Percentiles rank a stretch among this genome's conserved stretches.
Conservation (phyloP, 495 filamentous ascomycete species). For the Apodospora peruviana region DNA sequence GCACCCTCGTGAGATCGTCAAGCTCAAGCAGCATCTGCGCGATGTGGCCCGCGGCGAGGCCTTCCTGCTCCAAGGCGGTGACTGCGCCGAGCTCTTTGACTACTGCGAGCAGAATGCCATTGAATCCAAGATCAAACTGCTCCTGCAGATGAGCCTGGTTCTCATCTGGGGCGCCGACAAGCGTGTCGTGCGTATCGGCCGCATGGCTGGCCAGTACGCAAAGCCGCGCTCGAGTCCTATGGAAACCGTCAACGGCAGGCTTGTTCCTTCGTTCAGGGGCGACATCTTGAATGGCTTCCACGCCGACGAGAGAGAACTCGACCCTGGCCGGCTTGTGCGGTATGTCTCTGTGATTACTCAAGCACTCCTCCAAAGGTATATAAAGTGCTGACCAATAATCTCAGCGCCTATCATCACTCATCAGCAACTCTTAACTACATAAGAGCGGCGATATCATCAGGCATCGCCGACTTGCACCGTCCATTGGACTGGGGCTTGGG, state of each 20-base stretch:
- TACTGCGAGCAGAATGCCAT: conserved; percentile 89
- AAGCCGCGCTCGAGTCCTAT: conserved; percentile 89
- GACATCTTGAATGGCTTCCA: conserved; percentile 93
- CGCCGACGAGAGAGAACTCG: conserved; percentile 62
- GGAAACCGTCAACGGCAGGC: conserved; percentile 71
- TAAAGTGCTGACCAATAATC: conserved; percentile 4
- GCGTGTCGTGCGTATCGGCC: conserved; percentile 87
- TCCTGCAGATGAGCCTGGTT: conserved; percentile 93
- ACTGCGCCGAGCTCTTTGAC: conserved; percentile 95
- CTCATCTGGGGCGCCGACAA: conserved; percentile 87
- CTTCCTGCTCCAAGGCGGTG: conserved; percentile 92
- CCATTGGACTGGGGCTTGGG: conserved; percentile 92
- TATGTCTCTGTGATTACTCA: conserved; percentile 16
- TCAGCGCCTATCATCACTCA: conserved; percentile 88
- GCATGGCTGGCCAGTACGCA: conserved; percentile 96
- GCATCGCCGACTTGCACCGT: conserved; percentile 87
- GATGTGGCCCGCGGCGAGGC: conserved; percentile 90
- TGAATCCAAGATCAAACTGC: conserved; percentile 91
- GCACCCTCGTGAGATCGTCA: conserved; percentile 76
- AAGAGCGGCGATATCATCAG: conserved; percentile 73
- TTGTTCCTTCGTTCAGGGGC: conserved; percentile 85
- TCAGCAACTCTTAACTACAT: conserved; percentile 90
- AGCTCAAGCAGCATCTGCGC: conserved; percentile 65
- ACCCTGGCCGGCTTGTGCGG: conserved; percentile 76
- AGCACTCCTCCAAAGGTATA: not conserved